phyloP scores from a whole-genome alignment of 140 eudicot genomes.

The Anethum foeniculum region DNA sequence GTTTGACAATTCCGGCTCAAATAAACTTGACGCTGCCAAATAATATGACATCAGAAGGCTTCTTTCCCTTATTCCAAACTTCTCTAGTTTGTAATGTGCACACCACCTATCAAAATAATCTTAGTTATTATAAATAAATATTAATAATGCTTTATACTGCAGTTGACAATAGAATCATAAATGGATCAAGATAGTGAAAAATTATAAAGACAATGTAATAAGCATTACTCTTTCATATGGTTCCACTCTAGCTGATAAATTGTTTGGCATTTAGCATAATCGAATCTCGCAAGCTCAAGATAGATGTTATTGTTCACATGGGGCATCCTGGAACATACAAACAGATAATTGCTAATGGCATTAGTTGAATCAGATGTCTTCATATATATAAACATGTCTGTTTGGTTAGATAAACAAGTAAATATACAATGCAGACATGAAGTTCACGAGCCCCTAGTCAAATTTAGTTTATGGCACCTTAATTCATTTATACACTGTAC shows the following conservation, averaged over 20 bases:
- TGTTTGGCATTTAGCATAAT: conserved; percentile 53
- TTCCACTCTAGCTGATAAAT: conserved; percentile 67
- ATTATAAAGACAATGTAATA: too few species aligned
- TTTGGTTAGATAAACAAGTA: too few species aligned
- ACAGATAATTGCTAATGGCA: background rate
- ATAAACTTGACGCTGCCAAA: conserved; percentile 49
- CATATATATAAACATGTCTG: too few species aligned
- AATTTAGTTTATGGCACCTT: too few species aligned
- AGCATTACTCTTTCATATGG: conserved; percentile 46
- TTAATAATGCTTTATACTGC: background rate
- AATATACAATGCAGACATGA: too few species aligned
- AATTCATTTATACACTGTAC: too few species aligned
- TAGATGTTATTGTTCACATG: conserved; percentile 60
- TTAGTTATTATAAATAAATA: too few species aligned
- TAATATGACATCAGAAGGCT: conserved; percentile 40
- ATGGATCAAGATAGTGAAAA: too few species aligned
- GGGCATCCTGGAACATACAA: conserved; percentile 48
- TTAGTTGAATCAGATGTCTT: too few species aligned
- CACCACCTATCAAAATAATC: conserved; percentile 41
- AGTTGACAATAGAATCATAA: background rate
- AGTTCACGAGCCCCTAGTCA: too few species aligned
- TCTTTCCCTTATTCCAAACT: conserved; percentile 31
- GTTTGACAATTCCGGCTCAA: conserved; percentile 49
- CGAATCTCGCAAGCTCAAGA: conserved; percentile 80
- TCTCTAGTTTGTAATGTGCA: conserved; percentile 26